Base-by-base conservation (phyloP, 2,329 filamentous ascomycete species). In the Moelleriella libera region DNA sequence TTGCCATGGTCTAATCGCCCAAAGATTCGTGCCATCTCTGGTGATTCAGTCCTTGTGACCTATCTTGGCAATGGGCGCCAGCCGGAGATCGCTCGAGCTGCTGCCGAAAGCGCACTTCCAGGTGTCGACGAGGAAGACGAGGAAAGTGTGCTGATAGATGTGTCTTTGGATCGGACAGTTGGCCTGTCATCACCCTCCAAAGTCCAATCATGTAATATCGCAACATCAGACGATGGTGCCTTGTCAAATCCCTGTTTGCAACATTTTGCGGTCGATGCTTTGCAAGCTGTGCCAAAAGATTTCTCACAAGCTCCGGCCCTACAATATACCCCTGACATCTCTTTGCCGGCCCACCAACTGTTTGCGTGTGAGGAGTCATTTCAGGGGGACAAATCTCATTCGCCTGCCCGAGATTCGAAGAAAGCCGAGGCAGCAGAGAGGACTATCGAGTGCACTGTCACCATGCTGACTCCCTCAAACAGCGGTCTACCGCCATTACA, bases 41-140 rank as follows among this genome's bases (percentile, higher is more conserved):
- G 75, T 55, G 80, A 85, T 72, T 76, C 71, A 55, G 79, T 86
- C 53, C 71, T 90, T 62, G 72, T 90, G 52, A 65, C 68, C 49
- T 70, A 73, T 61, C 72, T 89, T 68, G 76, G 69, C 55, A 76
- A 70, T 58, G 78, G 80, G 57, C 78, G 79, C 58, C 70, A 70
- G 54, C 79, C 76, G 45, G 80, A 88, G 45, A 75, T 87, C 57
- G 80, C 81, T 49, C 66, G 65, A 53, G 60, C 66, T 57, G 82
- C 78, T 49, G 74, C 71, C 52, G 65, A 67, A 51, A 60, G 71
- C 53, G 70, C 75, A 28, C 66, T 85, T 44, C 68, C 71, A 28
- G 66, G 64, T 2, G 68, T 67, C 48, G 59, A 63, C 47, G 64
- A 67, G 47, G 67, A 67, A 11, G 65, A 69, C 43, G 66, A 68